phyloP scores from a whole-genome alignment of 371 early-diverging fungal species.

The Homolaphlyctis polyrhiza region DNA sequence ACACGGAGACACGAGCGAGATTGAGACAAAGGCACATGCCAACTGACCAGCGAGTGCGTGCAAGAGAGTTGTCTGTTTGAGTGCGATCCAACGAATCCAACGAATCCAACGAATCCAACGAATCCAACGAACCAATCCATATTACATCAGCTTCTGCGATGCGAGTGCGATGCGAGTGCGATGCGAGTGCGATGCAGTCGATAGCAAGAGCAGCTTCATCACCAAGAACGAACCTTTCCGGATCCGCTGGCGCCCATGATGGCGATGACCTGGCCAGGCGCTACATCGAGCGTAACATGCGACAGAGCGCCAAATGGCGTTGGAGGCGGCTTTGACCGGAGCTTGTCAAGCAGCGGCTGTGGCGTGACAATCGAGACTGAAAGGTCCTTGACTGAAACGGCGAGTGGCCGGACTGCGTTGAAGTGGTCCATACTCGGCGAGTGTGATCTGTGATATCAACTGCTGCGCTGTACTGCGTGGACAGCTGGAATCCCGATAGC shows the following conservation, averaged over 20 bases:
- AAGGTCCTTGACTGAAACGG: neutral
- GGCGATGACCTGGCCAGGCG: conserved; percentile 79
- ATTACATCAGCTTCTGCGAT: neutral
- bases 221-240: conserved; percentile 52
- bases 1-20: neutral
- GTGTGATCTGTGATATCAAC: neutral
- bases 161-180: conserved; percentile 7
- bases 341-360: neutral
- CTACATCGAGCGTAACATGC: neutral
- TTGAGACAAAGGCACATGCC: neutral
- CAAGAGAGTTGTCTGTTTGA: conserved; percentile 13
- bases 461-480: neutral
- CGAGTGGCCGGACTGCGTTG: neutral
- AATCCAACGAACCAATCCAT: neutral
- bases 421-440: conserved; percentile 5
- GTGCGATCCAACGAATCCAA: neutral
- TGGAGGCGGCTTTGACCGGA: neutral
- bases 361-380: neutral
- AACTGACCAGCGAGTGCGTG: conserved; percentile 17
- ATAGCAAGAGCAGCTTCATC: neutral
- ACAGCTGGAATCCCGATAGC: neutral
- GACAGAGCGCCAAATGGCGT: neutral
- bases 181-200: neutral
- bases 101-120: neutral
- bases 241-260: conserved; percentile 62